These are phyloP conservation scores for Chloranthus sessilifolius DNA, from an alignment of 164 flowering plant genomes.

Conservation along the genomic window DNA sequence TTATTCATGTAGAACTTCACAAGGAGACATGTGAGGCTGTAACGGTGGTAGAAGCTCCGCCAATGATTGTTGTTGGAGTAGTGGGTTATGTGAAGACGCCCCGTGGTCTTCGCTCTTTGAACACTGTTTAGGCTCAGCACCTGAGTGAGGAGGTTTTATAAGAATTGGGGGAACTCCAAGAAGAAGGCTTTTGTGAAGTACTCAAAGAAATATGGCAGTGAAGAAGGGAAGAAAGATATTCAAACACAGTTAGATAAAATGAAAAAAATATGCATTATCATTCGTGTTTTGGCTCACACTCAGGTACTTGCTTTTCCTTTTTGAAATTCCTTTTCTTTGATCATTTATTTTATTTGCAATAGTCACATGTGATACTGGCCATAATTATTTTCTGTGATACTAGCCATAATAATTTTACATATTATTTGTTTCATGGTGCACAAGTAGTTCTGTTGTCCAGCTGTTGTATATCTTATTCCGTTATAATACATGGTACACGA, in stretches of 20 bases:
- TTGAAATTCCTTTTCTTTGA: too few species aligned
- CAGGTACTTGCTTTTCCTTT: slow-evolving; percentile 36
- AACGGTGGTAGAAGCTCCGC: slow-evolving; percentile 73
- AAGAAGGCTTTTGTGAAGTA: slow-evolving; percentile 90
- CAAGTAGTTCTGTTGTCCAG: too few species aligned
- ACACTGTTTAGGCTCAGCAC: slow-evolving; percentile 90
- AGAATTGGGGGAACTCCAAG: slow-evolving; percentile 87
- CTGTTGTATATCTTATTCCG: too few species aligned
- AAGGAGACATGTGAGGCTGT: slow-evolving; percentile 91
- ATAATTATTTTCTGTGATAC: too few species aligned
- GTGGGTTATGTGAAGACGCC: slow-evolving; percentile 84
- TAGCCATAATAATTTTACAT: too few species aligned
- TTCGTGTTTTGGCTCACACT: slow-evolving; percentile 83
- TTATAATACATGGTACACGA: too few species aligned
- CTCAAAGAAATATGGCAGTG: slow-evolving; percentile 60
- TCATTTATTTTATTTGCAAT: too few species aligned
- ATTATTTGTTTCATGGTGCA: too few species aligned
- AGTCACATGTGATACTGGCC: too few species aligned
- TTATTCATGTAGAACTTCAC: slow-evolving; percentile 63
- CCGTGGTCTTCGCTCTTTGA: slow-evolving; percentile 69
- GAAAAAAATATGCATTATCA: slow-evolving; percentile 60
- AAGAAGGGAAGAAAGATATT: slow-evolving; percentile 66
- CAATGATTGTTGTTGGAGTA: slow-evolving; percentile 82
- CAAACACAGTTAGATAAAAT: slow-evolving; percentile 62
- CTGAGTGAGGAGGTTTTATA: slow-evolving; percentile 81